phyloP scores from a whole-genome alignment of 441 rosid genomes.

The Metrosideros polymorpha region DNA sequence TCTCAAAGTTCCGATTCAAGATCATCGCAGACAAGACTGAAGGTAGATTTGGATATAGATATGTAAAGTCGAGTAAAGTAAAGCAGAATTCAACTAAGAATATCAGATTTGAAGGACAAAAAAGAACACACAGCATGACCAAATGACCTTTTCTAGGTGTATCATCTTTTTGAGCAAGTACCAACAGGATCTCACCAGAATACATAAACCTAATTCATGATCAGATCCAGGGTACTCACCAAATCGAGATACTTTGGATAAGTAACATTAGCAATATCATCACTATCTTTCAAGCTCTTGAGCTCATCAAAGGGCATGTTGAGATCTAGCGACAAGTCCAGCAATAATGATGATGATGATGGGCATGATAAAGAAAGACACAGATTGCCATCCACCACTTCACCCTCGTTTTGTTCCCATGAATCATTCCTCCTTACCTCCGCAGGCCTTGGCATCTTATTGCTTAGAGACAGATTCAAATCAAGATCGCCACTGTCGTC shows the following conservation, averaged over 20 bases:
- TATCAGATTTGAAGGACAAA: background rate
- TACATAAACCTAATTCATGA: background rate
- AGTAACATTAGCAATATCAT: background rate
- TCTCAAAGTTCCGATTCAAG: background rate
- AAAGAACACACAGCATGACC: background rate
- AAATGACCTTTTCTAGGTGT: background rate
- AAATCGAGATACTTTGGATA: background rate
- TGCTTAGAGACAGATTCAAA: conserved; percentile 19
- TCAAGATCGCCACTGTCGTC: conserved; percentile 9
- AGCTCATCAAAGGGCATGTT: background rate
- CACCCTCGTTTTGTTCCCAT: conserved; percentile 3
- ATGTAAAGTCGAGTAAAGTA: background rate
- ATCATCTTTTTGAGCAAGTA: conserved; percentile 21
- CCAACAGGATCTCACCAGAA: conserved; percentile 35
- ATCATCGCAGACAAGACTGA: background rate
- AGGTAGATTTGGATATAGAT: background rate
- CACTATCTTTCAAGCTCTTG: background rate
- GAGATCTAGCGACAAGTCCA: background rate
- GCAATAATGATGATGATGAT: conserved; percentile 1
- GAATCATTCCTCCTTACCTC: background rate
- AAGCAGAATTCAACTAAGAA: background rate
- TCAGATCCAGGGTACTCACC: conserved; percentile 31
- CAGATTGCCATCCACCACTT: background rate
- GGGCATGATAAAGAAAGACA: conserved; percentile 9
- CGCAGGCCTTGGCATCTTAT: background rate